Evolutionary conservation across 441 rosid genomes (phyloP), one percentile per base, ranked within the genome.

Genomic region (Metrosideros polymorpha): DNA sequence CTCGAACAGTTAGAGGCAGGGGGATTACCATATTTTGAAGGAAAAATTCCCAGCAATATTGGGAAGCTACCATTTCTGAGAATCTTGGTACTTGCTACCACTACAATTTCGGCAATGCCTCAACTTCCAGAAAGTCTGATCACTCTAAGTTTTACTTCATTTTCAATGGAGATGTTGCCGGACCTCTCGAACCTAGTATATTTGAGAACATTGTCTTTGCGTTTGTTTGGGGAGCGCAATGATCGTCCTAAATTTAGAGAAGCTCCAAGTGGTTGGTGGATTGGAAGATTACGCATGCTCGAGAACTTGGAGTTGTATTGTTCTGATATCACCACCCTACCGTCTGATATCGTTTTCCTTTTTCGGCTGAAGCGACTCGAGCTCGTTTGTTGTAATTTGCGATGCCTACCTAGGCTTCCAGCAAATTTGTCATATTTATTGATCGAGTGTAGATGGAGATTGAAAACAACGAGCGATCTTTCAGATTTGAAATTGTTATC

Each of bases 81-180:
- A 57, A 27, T 0, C 1, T 2, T 57, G 5, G 8, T n/a, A 57
- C n/a, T 57, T 32, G 1, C 2, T 57, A 3, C 18, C 19, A 3
- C 35, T 2, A 0, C 0, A 56, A 27, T 56, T 56, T 56, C 7
- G 0, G 3, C 1, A 7, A 7, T 56, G 30, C 63, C 63, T 56
- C 17, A 0, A 1, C 63, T 56, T 56, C 63, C 63, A 1, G 17
- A 56, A 2, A 27, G 30, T 56, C 30, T 56, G 13, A 0, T 56
- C 30, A 56, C 1, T 56, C 63, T 56, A 2, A 12, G 63, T 27
- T 12, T 1, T 56, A 12, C 27, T 4, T 24, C 59, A 56, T 0
- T 15, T 17, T 56, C 61, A 0, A 56, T 57, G 66, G 2, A 27
- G 18, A 57, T 8, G 2, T n/a, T 57, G 32, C 63, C 63, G 0